phyloP scores from a whole-genome alignment of 805 yeast genomes.

The Ogataea glucozyma region DNA sequence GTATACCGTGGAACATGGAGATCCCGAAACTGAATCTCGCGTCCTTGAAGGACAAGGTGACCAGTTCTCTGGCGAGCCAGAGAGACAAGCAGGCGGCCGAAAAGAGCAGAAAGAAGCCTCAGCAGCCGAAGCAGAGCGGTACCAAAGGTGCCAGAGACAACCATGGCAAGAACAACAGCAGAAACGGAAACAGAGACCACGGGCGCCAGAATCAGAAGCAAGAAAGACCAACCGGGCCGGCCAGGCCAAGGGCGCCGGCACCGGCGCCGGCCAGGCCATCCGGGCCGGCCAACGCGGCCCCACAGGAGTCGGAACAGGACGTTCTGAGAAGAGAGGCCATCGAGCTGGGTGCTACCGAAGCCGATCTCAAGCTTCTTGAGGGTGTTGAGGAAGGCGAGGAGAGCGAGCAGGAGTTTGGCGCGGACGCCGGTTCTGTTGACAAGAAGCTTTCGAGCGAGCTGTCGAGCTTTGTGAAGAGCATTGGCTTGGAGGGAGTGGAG shows the following conservation, averaged over 20 bases:
- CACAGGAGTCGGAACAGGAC: conserved; percentile 26
- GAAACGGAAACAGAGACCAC: neutral
- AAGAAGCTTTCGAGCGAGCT: conserved; percentile 53
- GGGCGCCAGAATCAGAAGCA: too few relatives aligned
- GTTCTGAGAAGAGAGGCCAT: conserved; percentile 70
- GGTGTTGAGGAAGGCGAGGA: conserved; percentile 50
- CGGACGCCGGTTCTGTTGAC: conserved; percentile 46
- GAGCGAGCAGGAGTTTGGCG: conserved; percentile 51
- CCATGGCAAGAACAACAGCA: conserved; percentile 16
- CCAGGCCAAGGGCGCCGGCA: conserved; percentile 1
- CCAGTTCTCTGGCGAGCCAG: conserved; percentile 47
- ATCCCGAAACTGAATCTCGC: conserved; percentile 47
- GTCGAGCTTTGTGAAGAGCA: conserved; percentile 59
- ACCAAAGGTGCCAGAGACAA: conserved; percentile 18
- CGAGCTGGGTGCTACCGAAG: conserved; percentile 84
- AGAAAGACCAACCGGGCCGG: neutral
- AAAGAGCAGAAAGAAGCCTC: conserved; percentile 12
- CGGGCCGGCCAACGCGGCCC: conserved; percentile 7
- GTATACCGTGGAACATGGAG: conserved; percentile 38
- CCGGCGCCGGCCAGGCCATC: neutral
- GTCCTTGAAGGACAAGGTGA: conserved; percentile 64
- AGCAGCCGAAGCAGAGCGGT: conserved; percentile 8
- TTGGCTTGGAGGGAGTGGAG: conserved; percentile 57
- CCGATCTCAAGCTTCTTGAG: conserved; percentile 65
- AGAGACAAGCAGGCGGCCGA: conserved; percentile 17